Base-by-base conservation (phyloP, 139 green algal species). In the Chlamydomonas asymmetrica region DNA sequence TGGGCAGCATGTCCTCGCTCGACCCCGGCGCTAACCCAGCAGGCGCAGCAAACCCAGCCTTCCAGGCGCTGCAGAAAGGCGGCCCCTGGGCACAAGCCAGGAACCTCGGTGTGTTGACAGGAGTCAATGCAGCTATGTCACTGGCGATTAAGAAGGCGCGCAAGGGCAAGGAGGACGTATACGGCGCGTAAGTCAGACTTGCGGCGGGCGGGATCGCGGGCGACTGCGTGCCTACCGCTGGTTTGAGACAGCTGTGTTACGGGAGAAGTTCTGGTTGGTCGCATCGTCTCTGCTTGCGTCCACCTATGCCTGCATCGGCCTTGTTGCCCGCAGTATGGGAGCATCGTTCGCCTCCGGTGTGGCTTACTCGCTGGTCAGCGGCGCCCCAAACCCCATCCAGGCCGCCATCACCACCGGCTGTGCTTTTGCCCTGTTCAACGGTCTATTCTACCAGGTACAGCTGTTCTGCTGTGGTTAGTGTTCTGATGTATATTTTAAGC, bases 71-170 rank as follows among this genome's bases (percentile, higher is more conserved):
- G 73, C 82, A 93, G 67, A 78, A 83, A 43, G 91, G 85, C 1
- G 88, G 91, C 2, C 92, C 93, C 0, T 82, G 87, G 83, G 84
- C 74, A 5, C 89, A 96, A 64, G 94, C 94, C 3, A 80, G 90
- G n/a, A 98, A 98, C 68, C 94, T 98, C 80, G 94, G 88, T 7
- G 92, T 97, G n/a, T 91, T 98, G 65, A 98, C 92, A 23, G 94
- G 94, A 35, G 88, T 97, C 1, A 97, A 98, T 67, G 84, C 91
- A 35, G 93, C 88, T 32, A 68, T 97, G 32, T 81, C 66, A 4
- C 34, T 82, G 31, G 88, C 88, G 32, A 91, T 97, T 75, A 94
- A 93, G 80, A 88, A 89, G 52, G 66, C 76, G 5, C 73, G 91
- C 31, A 76, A 77, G 0, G 88, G 90, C 22, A 90, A 91, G 73